Base-by-base conservation (phyloP, 805 yeast genomes). In the Grigorovia jiainica region DNA sequence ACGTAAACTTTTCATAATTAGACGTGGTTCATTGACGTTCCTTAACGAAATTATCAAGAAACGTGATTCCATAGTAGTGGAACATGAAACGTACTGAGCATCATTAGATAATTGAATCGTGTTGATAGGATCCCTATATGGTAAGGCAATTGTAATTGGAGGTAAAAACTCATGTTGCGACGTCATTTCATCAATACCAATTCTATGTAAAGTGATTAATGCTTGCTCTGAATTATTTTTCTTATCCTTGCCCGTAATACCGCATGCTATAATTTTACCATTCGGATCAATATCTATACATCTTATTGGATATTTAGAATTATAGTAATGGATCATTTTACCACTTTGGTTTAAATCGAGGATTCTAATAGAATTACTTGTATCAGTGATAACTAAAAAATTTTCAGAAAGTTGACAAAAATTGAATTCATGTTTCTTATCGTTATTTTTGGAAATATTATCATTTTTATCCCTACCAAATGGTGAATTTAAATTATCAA, bases 71-170 rank as follows among this genome's bases (percentile, higher is more conserved):
- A 85, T 47, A 3, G 70, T 67, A 3, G 71, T 66, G 16, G 90
- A 77, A 51, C 94, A 86, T 3, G 87, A 68, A 27, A 89, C 52
- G 51, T 82, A 82, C 3, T 75, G 64, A 0, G 87, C 84, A 42
- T 82, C 80, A 1, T 76, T 67, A 4, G 94, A 84, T 58, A 89
- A 85, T 38, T 77, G 74, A 8, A 89, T 60, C 3, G 82, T 68
- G 48, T 81, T 81, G 32, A 89, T 76, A 1, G 95, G 94, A 58
- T 90, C 97, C 24, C 85, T 64, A 59, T 86, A 87, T 0, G 97
- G 96, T 39, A 85, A 70, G 0, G 94, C 81, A 25, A 87, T 77
- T 2, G 87, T 77, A 8, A 81, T 71, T 2, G 86, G 82, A 34
- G 74, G 76, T 4, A 72, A 76, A 31, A 56, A 53, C 23, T 48